Evolutionary conservation across 2,329 filamentous ascomycete genomes (phyloP).

Genomic region (Calonectria ilicicola): DNA sequence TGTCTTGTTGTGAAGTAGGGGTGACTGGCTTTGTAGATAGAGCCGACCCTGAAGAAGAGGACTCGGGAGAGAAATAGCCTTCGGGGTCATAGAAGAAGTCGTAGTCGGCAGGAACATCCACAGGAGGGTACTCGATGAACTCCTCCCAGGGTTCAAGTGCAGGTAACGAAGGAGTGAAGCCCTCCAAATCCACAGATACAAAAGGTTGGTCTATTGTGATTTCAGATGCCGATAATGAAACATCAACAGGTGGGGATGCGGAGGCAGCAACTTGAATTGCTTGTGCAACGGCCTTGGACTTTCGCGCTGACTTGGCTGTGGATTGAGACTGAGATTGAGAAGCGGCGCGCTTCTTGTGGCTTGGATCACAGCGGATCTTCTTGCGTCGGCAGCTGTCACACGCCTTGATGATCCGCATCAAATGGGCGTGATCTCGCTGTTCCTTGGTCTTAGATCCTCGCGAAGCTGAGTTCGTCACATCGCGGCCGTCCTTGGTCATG

Average conservation of each 20-base stretch:
- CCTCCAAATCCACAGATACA: conserved; percentile 37
- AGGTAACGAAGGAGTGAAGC: conserved; percentile 25
- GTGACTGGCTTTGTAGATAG: conserved; percentile 44
- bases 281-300: conserved; percentile 46
- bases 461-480: conserved; percentile 72
- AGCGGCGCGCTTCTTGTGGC: conserved; percentile 63
- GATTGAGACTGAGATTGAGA: conserved; percentile 46
- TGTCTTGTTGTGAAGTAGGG: conserved; percentile 40
- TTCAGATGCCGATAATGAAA: conserved; percentile 13
- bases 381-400: conserved; percentile 72
- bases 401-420: conserved; percentile 77
- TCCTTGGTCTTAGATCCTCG: conserved; percentile 75
- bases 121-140: conserved; percentile 58
- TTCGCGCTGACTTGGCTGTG: conserved; percentile 56
- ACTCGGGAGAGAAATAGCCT: conserved; percentile 55
- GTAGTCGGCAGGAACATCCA: conserved; percentile 52
- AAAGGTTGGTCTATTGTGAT: conserved; percentile 36
- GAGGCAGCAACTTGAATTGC: conserved; percentile 27
- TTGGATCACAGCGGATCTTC: conserved; percentile 73
- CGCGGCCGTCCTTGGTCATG: conserved; percentile 71
- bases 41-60: conserved; percentile 42
- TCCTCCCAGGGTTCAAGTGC: conserved; percentile 56
- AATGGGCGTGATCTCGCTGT: conserved; percentile 74
- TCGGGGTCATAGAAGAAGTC: conserved; percentile 60
- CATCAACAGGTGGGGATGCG: conserved; percentile 8